A percentile compares a stretch with the other conserved stretches of the same genome.
These are phyloP conservation scores for Cladophialophora immunda DNA, from an alignment of 2,329 filamentous ascomycete genomes.

Conservation along the genomic window DNA sequence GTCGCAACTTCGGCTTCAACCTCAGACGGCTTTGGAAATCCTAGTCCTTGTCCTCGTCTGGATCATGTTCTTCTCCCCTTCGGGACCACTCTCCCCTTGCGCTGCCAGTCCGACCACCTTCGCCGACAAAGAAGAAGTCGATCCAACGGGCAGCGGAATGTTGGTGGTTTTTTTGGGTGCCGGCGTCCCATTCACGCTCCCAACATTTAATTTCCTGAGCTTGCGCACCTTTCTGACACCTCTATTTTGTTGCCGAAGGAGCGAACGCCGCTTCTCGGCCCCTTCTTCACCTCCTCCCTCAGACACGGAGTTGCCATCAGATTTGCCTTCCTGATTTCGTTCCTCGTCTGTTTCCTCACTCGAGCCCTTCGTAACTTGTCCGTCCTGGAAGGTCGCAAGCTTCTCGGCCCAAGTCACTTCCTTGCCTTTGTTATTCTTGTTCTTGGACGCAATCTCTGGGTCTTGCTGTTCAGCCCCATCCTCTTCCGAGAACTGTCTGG, in stretches of 20 bases:
- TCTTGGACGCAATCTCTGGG: conserved; percentile 5
- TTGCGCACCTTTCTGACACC: conserved; percentile 35
- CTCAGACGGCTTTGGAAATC: conserved; percentile 10
- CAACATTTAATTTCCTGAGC: conserved; percentile 36
- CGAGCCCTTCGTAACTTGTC: background rate
- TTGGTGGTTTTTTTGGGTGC: conserved; percentile 32
- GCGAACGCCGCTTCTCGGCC: background rate
- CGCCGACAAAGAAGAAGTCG: conserved; percentile 6
- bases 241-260: background rate
- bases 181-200: conserved; percentile 34
- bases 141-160: conserved; percentile 24
- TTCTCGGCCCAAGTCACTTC: conserved; percentile 16
- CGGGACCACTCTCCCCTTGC: background rate
- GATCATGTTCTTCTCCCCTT: conserved; percentile 6
- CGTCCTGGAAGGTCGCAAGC: conserved; percentile 15
- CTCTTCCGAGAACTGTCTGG: conserved; percentile 18
- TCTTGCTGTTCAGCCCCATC: background rate
- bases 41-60: conserved; percentile 23
- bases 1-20: too few relatives aligned
- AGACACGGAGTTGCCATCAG: background rate
- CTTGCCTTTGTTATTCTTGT: conserved; percentile 3
- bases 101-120: background rate
- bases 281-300: background rate
- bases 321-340: background rate
- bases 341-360: background rate